Evolutionary conservation across 2,329 filamentous ascomycete species (phyloP).

Genomic region (Dactylellina drechsleri): DNA sequence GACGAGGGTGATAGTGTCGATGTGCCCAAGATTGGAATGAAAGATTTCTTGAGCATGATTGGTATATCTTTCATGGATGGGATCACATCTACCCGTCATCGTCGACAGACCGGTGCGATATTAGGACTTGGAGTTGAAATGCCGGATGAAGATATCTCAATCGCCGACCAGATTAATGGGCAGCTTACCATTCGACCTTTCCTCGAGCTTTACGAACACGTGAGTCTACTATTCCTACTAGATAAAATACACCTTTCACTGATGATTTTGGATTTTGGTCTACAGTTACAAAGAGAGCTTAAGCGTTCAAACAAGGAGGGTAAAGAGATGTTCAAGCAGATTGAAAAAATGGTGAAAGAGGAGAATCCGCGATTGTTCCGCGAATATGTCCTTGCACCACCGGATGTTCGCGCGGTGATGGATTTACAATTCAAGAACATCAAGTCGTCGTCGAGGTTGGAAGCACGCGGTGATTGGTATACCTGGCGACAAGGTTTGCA

Average conservation of each 20-base stretch:
- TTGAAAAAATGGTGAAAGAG: constrained; percentile 86
- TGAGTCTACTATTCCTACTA: constrained; percentile 62
- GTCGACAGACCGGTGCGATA: constrained; percentile 63
- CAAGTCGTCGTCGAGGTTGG: constrained; percentile 86
- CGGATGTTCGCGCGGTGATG: constrained; percentile 85
- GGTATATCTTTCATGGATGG: constrained; percentile 96
- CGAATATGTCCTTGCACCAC: constrained; percentile 86
- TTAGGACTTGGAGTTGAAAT: constrained; percentile 58
- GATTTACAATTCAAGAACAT: constrained; percentile 98
- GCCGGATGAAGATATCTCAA: constrained; percentile 61
- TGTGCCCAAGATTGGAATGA: constrained; percentile 73
- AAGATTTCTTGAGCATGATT: constrained; percentile 93
- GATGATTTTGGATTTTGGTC: constrained; percentile 64
- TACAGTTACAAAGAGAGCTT: constrained; percentile 79
- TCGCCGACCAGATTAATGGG: constrained; percentile 75
- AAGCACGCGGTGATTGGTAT: constrained; percentile 98
- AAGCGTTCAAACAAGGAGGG: constrained; percentile 98
- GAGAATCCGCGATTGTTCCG: constrained; percentile 91
- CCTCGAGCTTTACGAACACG: constrained; percentile 92
- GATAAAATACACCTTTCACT: constrained; percentile 23
- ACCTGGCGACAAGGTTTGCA: constrained; percentile 93
- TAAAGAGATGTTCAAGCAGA: constrained; percentile 85
- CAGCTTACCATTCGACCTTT: constrained; percentile 91
- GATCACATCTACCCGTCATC: constrained; percentile 91
- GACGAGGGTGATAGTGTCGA: constrained; percentile 68